Evolutionary conservation across 2,329 filamentous ascomycete genomes (phyloP), one percentile per base, ranked within the genome.

Genomic region (Colletotrichum musicola): DNA sequence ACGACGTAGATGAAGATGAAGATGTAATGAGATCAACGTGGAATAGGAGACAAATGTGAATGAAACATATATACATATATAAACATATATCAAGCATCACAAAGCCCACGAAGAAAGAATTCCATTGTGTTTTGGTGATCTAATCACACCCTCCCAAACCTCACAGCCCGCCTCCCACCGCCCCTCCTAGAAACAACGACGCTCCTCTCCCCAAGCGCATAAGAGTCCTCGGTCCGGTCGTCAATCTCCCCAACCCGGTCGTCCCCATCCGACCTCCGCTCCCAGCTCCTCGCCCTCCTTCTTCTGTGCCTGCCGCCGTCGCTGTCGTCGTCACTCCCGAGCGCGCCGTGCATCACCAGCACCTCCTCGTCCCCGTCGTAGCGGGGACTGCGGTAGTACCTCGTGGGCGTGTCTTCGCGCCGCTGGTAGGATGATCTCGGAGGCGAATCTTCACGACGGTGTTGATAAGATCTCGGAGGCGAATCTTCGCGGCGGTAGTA

Each of bases 181-280:
- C 54, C 63, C 40, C 49, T 63, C 58, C 67, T 58, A 25, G 38
- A 38, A 20, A 42, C 18, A 10, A 60, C 55, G 1, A 22, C 10
- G 38, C 49, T 35, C 14, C 44, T 51, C n/a, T 67, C 63, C 16
- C 63, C 51, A 2, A 60, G 3, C 16, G 18, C 20, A 22, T 67
- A 67, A 18, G 64, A 66, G 27, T 54, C 46, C 30, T 62, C 46
- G 9, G 53, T 53, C 13, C 20, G 20, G 20, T 67, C 47, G 9
- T 67, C 67, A 42, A 66, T 61, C 40, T 67, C 57, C n/a, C 64
- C 63, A n/a, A 62, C 47, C 40, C 46, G 53, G 0, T 67, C 63
- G 16, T 54, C 57, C 22, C 20, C 18, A 46, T 68, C 63, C 44
- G 46, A 62, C 12, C 67, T 61, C 53, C 67, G 30, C 4, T 62